Evolutionary conservation across 352 stramenopile species (phyloP), one percentile per base, ranked within the genome.

Genomic region (Pythium rhizo-oryzae): DNA sequence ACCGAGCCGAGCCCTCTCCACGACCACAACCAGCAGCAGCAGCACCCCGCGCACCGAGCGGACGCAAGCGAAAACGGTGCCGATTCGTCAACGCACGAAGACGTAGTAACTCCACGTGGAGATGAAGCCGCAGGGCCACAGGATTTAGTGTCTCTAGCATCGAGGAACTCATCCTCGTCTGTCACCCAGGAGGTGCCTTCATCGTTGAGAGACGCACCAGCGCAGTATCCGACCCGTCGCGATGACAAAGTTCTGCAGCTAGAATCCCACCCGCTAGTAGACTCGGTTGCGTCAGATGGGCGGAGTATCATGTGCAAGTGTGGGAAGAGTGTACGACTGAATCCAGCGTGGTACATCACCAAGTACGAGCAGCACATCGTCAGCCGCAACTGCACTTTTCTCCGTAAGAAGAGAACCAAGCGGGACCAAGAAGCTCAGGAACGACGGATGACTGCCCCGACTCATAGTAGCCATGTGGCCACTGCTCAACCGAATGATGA

Each of bases 351-450:
- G 87, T 94, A 94, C 62, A 91, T 94, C 55, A 72, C 91, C 51
- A 94, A 94, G 69, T 94, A 87, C 41, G 87, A 94, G 70, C 87
- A 94, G 75, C 87, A 94, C 58, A 72, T 92, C n/a, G 82, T 85
- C 21, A 94, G 87, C 59, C 76, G 87, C 39, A 94, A 93, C 60
- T 94, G 84, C 74, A 80, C 80, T 8, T 90, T 90, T 55, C 71
- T 93, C 5, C 77, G 83, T 19, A 72, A 81, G 41, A 71, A 71
- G 41, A 61, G 37, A 28, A 44, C 12, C 57, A 62, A 62, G 30
- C 65, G 57, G 19, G 56, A 63, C 55, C 46, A 65, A 19, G 64
- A 33, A 60, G 24, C 53, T 25, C 37, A 69, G 44, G 28, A 53
- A 13, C 55, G 71, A 74, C 37, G 33, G 68, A 12, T 57, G 59